phyloP scores from a whole-genome alignment of 2,329 filamentous ascomycete species.

The Fusarium kyushuense region DNA sequence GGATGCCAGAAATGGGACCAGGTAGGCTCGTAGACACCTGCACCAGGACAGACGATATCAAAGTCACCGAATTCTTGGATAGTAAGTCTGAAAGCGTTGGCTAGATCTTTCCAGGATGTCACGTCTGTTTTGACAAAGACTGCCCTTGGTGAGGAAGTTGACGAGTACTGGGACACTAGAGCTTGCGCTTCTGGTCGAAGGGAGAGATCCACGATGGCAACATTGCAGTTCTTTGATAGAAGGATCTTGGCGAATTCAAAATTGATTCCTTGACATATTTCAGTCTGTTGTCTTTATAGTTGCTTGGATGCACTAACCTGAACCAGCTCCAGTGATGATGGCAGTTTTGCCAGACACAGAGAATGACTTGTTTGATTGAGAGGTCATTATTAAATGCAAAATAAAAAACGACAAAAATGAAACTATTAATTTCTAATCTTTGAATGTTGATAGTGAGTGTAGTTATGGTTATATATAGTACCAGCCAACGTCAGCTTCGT shows the following conservation, averaged over 20 bases:
- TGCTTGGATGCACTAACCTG: background rate
- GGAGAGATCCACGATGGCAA: slow-evolving; percentile 59
- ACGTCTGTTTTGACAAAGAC: slow-evolving; percentile 61
- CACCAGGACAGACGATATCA: slow-evolving; percentile 60
- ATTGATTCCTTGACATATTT: slow-evolving; percentile 21
- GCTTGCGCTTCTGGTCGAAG: slow-evolving; percentile 57
- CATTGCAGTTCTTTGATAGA: slow-evolving; percentile 57
- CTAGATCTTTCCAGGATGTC: slow-evolving; percentile 56
- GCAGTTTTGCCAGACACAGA: slow-evolving; percentile 41
- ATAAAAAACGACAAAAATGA: no score
- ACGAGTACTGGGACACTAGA: slow-evolving; percentile 48
- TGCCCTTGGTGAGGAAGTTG: slow-evolving; percentile 46
- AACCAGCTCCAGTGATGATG: slow-evolving; percentile 39
- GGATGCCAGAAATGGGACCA: slow-evolving; percentile 59
- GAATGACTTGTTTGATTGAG: slow-evolving; percentile 17
- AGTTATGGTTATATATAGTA: background rate
- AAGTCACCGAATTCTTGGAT: slow-evolving; percentile 54
- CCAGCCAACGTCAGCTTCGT: background rate
- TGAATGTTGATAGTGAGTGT: fast-evolving
- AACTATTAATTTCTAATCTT: fast-evolving
- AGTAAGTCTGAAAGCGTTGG: slow-evolving; percentile 52
- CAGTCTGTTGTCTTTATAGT: fast-evolving
- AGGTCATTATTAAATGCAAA: slow-evolving; percentile 6
- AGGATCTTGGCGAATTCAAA: slow-evolving; percentile 59
- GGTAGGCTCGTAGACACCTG: slow-evolving; percentile 61